Evolutionary conservation across 768 basidiomycete genomes (phyloP).

Genomic region (Phaeolepiota aurea): DNA sequence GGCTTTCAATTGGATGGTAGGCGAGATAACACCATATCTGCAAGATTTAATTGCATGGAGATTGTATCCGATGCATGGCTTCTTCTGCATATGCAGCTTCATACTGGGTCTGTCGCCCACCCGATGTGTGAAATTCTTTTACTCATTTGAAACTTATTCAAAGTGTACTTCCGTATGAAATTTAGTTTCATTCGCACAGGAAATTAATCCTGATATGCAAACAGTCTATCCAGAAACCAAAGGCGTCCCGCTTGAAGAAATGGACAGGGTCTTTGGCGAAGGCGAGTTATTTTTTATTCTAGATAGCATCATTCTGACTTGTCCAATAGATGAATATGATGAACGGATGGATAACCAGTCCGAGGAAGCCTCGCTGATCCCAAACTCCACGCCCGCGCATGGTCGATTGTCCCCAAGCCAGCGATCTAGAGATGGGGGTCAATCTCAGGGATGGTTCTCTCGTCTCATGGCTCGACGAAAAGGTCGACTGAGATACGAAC

Average conservation of each 20-base stretch:
- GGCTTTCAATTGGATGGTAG: slow-evolving; percentile 88
- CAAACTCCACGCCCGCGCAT: not conserved
- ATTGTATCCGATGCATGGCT: slow-evolving; percentile 92
- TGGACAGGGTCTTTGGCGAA: slow-evolving; percentile 88
- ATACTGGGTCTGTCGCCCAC: slow-evolving; percentile 64
- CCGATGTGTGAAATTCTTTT: too few species aligned
- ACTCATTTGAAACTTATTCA: too few species aligned
- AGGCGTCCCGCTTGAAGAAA: slow-evolving; percentile 82
- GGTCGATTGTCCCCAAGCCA: too few species aligned
- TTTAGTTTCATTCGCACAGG: not conserved
- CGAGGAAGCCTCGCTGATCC: slow-evolving; percentile 40
- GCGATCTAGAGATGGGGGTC: not conserved
- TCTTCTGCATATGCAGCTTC: slow-evolving; percentile 85
- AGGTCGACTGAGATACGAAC: slow-evolving; percentile 17
- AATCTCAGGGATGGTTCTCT: not conserved
- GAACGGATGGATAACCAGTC: slow-evolving; percentile 62
- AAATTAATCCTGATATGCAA: not conserved
- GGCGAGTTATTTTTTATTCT: slow-evolving; percentile 25
- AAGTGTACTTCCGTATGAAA: slow-evolving; percentile 71
- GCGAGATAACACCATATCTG: slow-evolving; percentile 77
- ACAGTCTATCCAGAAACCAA: slow-evolving; percentile 83
- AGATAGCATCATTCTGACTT: not conserved
- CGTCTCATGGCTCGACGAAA: not conserved
- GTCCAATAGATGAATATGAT: slow-evolving; percentile 30
- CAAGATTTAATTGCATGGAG: slow-evolving; percentile 88